Base-by-base conservation (phyloP, 192 early-diverging fungal species). In the Entomortierella lignicola region DNA sequence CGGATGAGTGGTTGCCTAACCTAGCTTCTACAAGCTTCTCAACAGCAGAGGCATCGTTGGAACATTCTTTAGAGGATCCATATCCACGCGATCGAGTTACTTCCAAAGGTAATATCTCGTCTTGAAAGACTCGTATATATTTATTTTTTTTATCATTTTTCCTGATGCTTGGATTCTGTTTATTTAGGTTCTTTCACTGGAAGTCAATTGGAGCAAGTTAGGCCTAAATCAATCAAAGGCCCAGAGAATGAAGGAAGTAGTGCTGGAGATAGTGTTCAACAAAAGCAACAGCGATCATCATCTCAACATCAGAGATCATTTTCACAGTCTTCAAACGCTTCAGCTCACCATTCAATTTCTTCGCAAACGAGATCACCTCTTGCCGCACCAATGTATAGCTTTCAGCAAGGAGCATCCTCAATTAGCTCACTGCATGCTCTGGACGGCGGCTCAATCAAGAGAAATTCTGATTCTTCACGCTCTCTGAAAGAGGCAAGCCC, bases 361-460 rank as follows among this genome's bases (percentile, higher is more conserved):
- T 52, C 66, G 1, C 74, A 77, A 39, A 4, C 66, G 2, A 69
- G 52, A 20, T 77, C 74, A 17, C 74, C 74, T 4, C 61, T 77
- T 25, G 48, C 65, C 12, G 72, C 64, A 68, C 72, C 72, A 8
- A 68, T 77, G 60, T 77, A 77, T 47, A 77, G 17, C 27, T 69
- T 69, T 18, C 74, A 77, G 26, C 58, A 48, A 25, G 66, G 66
- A 13, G 42, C 48, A 10, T 66, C 64, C 0, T 77, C 74, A 12
- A 69, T 77, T 13, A 77, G 74, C 50, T 77, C 74, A 5, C 50
- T 77, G 11, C 74, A 77, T 43, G 66, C 74, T 0, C 60, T 77
- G 10, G 74, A 77, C 0, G 55, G 39, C 17, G 3, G 60, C 21
- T 60, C 65, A 8, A 2, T 39, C 37, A 77, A 77, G 31, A 66